These are phyloP conservation scores for Volvox carteri DNA, from an alignment of 163 green algal species.

Conservation along the genomic window DNA sequence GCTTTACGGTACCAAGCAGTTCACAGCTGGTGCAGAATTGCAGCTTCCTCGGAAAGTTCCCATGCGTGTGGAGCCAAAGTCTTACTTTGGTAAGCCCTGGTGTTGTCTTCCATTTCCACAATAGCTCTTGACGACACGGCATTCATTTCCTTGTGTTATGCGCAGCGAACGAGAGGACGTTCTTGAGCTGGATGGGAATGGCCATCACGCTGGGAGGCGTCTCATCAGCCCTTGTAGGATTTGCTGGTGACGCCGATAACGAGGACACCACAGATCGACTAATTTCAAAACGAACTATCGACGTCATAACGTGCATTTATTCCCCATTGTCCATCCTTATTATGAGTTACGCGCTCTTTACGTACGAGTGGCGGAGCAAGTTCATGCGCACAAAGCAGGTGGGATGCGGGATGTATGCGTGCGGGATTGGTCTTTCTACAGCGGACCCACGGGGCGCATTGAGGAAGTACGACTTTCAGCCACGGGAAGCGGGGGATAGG, in stretches of 20 bases:
- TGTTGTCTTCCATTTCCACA: background rate
- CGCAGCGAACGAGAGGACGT: slow-evolving; percentile 91
- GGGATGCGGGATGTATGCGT: too few relatives aligned
- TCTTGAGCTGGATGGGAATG: slow-evolving; percentile 90
- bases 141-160: background rate
- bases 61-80: slow-evolving; percentile 92
- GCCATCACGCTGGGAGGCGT: slow-evolving; percentile 89
- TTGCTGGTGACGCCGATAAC: slow-evolving; percentile 64
- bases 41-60: slow-evolving; percentile 87
- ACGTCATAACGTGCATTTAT: slow-evolving; percentile 85
- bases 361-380: slow-evolving; percentile 82
- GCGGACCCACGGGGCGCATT: too few relatives aligned
- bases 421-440: too few relatives aligned
- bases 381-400: slow-evolving; percentile 90
- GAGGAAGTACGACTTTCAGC: too few relatives aligned
- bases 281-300: slow-evolving; percentile 82
- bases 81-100: slow-evolving; percentile 84
- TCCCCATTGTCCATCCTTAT: slow-evolving; percentile 87
- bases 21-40: slow-evolving; percentile 44
- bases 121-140: background rate
- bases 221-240: slow-evolving; percentile 85
- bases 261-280: slow-evolving; percentile 55
- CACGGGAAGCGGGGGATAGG: too few relatives aligned
- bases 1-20: slow-evolving; percentile 53
- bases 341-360: slow-evolving; percentile 88